phyloP scores from a whole-genome alignment of 345 rosid species.

The Eucalyptus cloeziana region DNA sequence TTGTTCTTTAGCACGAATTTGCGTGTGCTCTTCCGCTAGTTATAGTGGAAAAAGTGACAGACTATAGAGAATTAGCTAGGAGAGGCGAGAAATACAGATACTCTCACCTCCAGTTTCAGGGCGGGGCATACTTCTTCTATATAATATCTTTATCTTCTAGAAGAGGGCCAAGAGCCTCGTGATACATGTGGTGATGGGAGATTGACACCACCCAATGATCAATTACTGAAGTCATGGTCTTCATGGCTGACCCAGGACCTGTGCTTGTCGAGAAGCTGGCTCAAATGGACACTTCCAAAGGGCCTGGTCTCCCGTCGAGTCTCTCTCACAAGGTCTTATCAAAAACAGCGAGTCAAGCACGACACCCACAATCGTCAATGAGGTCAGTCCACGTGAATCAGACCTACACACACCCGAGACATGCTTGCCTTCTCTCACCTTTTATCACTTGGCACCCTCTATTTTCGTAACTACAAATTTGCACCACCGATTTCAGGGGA shows the following conservation, averaged over 20 bases:
- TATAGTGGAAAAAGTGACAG: neutral
- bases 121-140: too few relatives aligned
- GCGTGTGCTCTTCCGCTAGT: too few relatives aligned
- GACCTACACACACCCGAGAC: neutral
- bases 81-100: neutral
- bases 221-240: too few relatives aligned
- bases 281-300: neutral
- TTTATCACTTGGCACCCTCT: neutral
- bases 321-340: neutral
- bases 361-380: neutral
- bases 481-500: neutral
- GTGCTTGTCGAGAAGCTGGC: neutral
- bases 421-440: neutral
- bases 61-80: too few relatives aligned
- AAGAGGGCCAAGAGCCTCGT: too few relatives aligned
- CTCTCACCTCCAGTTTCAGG: too few relatives aligned
- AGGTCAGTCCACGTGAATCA: neutral
- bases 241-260: too few relatives aligned
- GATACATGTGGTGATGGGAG: too few relatives aligned
- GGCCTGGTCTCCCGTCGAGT: neutral
- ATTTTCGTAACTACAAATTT: neutral
- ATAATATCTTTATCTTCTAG: too few relatives aligned
- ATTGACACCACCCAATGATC: too few relatives aligned
- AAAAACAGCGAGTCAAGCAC: neutral
- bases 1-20: too few relatives aligned